These are phyloP conservation scores for Arthrobotrys conoides DNA, from an alignment of 2,329 filamentous ascomycete genomes.

Conservation along the genomic window DNA sequence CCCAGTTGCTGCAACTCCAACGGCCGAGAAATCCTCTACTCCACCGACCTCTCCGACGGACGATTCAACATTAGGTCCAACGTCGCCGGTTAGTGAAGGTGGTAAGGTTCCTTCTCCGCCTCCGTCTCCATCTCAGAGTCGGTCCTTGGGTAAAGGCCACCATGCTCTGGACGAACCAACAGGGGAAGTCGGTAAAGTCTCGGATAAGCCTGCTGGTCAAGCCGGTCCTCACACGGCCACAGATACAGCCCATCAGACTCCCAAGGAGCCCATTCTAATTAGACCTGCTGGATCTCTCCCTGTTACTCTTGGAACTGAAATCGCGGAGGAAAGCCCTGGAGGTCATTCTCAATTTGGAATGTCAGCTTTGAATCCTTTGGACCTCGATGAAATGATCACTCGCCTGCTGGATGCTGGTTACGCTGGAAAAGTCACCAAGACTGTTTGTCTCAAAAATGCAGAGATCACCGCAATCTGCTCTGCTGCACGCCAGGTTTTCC, in stretches of 20 bases:
- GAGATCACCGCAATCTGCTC: slow-evolving; percentile 95
- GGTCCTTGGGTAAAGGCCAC: slow-evolving; percentile 64
- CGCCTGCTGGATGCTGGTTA: slow-evolving; percentile 94
- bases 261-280: slow-evolving; percentile 90
- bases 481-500: slow-evolving; percentile 86
- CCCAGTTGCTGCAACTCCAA: slow-evolving; percentile 44
- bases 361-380: slow-evolving; percentile 89
- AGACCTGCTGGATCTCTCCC: slow-evolving; percentile 82
- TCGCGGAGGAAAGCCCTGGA: slow-evolving; percentile 70
- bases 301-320: slow-evolving; percentile 71
- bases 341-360: slow-evolving; percentile 77
- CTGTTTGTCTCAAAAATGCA: slow-evolving; percentile 95
- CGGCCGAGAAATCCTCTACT: slow-evolving; percentile 62
- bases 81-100: slow-evolving; percentile 55
- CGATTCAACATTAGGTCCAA: slow-evolving; percentile 59
- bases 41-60: slow-evolving; percentile 62
- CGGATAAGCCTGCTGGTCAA: slow-evolving; percentile 85
- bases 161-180: slow-evolving; percentile 63
- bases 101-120: slow-evolving; percentile 63
- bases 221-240: slow-evolving; percentile 72
- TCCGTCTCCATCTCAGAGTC: slow-evolving; percentile 63
- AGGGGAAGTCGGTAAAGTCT: slow-evolving; percentile 89
- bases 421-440: slow-evolving; percentile 96
- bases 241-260: slow-evolving; percentile 74
- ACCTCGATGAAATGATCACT: slow-evolving; percentile 97